Conservation (phyloP, 805 yeast species). For the Candida ovalis region DNA sequence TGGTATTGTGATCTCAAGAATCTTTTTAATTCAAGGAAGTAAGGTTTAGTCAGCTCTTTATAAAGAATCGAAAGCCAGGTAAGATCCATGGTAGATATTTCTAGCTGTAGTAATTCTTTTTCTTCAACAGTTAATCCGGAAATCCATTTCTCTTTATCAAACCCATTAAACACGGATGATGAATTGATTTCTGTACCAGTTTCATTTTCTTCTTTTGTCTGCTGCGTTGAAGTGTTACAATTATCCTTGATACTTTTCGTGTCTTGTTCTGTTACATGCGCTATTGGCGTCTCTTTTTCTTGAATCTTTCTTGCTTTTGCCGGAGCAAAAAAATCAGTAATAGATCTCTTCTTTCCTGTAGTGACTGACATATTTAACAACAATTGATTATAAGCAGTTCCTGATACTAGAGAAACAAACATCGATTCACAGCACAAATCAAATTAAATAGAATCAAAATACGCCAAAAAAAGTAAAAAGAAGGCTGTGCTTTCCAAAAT, state of each 20-base stretch:
- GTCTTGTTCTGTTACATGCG: not conserved
- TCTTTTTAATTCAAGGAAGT: slow-evolving; percentile 68
- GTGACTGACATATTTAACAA: not conserved
- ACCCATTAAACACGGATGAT: slow-evolving; percentile 15
- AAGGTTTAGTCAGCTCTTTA: slow-evolving; percentile 76
- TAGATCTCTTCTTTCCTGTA: slow-evolving; percentile 12
- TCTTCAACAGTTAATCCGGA: slow-evolving; percentile 44
- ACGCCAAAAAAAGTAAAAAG: too few relatives aligned
- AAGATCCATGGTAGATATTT: slow-evolving; percentile 64
- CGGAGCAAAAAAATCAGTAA: slow-evolving; percentile 17
- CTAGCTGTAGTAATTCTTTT: slow-evolving; percentile 52
- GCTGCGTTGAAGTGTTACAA: too few relatives aligned
- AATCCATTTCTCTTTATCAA: slow-evolving; percentile 53
- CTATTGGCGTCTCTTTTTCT: not conserved
- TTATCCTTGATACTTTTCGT: not conserved
- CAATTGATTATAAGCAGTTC: not conserved
- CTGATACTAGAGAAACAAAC: too few relatives aligned
- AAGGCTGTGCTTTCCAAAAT: too few relatives aligned
- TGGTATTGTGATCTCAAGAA: slow-evolving; percentile 49
- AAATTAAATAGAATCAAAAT: too few relatives aligned
- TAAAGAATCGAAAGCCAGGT: slow-evolving; percentile 75
- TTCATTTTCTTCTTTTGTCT: not conserved
- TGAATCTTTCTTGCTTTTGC: slow-evolving; percentile 7
- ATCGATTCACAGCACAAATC: too few relatives aligned
- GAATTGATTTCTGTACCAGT: not conserved